Conservation (phyloP, 116 monocot genomes). For the Iris pallida region DNA sequence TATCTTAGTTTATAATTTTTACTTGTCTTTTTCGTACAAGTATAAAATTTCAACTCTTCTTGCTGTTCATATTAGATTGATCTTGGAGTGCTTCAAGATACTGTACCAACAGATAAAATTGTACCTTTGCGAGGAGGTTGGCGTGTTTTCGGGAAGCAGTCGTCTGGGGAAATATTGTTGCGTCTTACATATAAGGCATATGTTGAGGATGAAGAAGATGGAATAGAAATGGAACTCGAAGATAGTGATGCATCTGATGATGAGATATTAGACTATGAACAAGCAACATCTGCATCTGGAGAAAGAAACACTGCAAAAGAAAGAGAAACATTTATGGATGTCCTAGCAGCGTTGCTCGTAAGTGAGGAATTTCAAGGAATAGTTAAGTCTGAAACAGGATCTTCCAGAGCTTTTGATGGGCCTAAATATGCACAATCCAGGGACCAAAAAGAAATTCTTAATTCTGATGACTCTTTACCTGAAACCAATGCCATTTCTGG, state of each 20-base stretch:
- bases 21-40: not conserved
- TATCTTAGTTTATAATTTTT: not conserved
- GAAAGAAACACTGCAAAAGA: slow-evolving; percentile 22
- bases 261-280: slow-evolving; percentile 36
- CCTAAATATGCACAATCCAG: slow-evolving; percentile 7
- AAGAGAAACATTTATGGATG: slow-evolving; percentile 83
- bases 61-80: not conserved
- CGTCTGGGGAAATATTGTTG: slow-evolving; percentile 49
- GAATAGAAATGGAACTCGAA: slow-evolving; percentile 13
- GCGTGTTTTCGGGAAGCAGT: not conserved
- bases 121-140: not conserved
- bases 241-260: slow-evolving; percentile 57
- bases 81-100: not conserved
- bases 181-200: slow-evolving; percentile 81
- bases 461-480: slow-evolving; percentile 15
- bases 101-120: not conserved
- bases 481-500: slow-evolving; percentile 2
- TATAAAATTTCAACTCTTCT: not conserved
- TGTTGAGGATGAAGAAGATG: slow-evolving; percentile 78
- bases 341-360: slow-evolving; percentile 71
- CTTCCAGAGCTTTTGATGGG: slow-evolving; percentile 20
- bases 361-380: slow-evolving; percentile 96
- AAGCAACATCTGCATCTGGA: not conserved
- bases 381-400: slow-evolving; percentile 64
- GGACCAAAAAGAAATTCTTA: slow-evolving; percentile 8